Evolutionary conservation across 257 asterid genomes (phyloP).

Genomic region (Cordia subcordata): DNA sequence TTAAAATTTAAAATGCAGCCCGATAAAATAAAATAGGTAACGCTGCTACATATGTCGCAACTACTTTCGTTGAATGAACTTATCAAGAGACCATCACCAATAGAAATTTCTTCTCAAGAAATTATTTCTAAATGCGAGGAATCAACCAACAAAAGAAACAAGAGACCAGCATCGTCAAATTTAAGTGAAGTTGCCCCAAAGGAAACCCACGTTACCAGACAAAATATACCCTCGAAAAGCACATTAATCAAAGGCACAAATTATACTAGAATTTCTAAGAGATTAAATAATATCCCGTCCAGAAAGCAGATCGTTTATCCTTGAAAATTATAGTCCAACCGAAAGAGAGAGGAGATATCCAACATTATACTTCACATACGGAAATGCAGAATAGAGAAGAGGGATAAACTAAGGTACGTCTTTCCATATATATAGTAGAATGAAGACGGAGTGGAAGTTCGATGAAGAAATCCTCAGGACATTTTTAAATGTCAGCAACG

Average conservation of each 20-base stretch:
- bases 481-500: constrained; percentile 39
- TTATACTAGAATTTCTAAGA: not conserved
- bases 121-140: no score
- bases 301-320: not conserved
- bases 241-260: not conserved
- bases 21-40: no score
- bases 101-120: no score
- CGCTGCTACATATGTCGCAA: no score
- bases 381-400: constrained; percentile 3
- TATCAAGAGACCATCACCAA: no score
- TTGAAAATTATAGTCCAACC: not conserved
- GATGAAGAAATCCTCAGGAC: not conserved
- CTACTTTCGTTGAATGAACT: no score
- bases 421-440: constrained; percentile 21
- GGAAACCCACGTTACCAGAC: no score
- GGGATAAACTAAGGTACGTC: not conserved
- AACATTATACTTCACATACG: not conserved
- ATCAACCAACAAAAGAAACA: no score
- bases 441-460: constrained; percentile 4
- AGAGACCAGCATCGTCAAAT: no score
- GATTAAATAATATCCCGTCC: not conserved
- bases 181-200: no score
- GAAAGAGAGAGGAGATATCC: not conserved
- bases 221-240: no score
- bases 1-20: no score